A percentile compares a stretch with the other conserved stretches of the same genome.
Evolutionary conservation across 2,329 filamentous ascomycete genomes (phyloP).

Genomic region (Lecanoromycetidae sp.): DNA sequence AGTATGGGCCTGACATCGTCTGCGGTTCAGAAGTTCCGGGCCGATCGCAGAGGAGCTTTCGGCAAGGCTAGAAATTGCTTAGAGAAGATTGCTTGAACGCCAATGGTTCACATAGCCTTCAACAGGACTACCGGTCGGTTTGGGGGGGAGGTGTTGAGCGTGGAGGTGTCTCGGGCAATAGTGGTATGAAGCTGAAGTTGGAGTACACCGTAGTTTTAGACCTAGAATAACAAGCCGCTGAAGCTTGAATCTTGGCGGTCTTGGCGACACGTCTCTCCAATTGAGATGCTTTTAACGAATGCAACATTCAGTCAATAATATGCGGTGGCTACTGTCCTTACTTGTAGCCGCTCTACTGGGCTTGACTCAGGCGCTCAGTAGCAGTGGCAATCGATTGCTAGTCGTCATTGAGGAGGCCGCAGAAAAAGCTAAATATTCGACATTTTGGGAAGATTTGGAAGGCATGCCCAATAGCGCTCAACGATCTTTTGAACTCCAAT

Average conservation of each 20-base stretch:
- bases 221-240: background rate
- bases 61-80: no score
- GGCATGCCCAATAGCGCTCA: slow-evolving; percentile 23
- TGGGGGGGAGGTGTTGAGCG: background rate
- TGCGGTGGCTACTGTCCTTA: slow-evolving; percentile 65
- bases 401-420: slow-evolving; percentile 73
- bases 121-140: background rate
- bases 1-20: slow-evolving; percentile 52
- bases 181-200: no score
- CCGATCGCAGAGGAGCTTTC: no score
- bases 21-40: no score
- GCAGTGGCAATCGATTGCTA: slow-evolving; percentile 65
- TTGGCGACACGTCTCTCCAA: slow-evolving; percentile 15
- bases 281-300: background rate
- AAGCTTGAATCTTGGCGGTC: slow-evolving; percentile 53
- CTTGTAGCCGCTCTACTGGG: slow-evolving; percentile 55
- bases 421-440: slow-evolving; percentile 72
- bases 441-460: slow-evolving; percentile 48
- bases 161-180: no score
- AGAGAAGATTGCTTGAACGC: no score
- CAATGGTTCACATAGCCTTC: background rate
- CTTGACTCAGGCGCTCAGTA: slow-evolving; percentile 64
- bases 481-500: background rate
- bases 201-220: no score
- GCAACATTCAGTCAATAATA: slow-evolving; percentile 31